Evolutionary conservation across 805 yeast genomes (phyloP), one percentile per base, ranked within the genome.

Genomic region (Teunomyces aglyptinius): DNA sequence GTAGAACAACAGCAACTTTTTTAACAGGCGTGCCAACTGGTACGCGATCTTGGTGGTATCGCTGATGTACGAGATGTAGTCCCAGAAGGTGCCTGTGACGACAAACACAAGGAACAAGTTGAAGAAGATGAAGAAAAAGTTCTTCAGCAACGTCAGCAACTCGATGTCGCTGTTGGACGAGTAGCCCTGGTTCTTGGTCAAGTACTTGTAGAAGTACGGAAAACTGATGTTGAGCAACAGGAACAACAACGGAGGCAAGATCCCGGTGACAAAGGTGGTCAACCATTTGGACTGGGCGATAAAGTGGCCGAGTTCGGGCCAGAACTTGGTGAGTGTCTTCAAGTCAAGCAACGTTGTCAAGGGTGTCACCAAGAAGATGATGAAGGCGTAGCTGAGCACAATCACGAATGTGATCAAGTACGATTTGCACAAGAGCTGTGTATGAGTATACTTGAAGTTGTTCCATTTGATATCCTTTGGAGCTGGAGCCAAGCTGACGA

Each of bases 31-130:
- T 5, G 84, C 84, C 48, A 80, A 59, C 45, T 77, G 73, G 46
- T 75, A 78, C 0, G 84, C 84, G 47, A 80, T 77, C 57, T 75
- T 77, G 11, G 83, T 79, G 8, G 85, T 80, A 54, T 80, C 85
- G 20, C 81, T 71, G 16, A 81, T 68, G 43, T 78, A 68, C 0
- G 84, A 78, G 56, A 80, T 72, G 55, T 78, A 81, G 62, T 80
- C 82, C 64, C 83, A 76, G 46, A 79, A 72, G 0, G 85, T 81
- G 42, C 86, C 86, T 8, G 83, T 78, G 49, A 80, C 71, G 12
- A 83, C 78, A 63, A 81, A 81, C 38, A 81, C 84, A 58, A 81
- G 67, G 49, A 81, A 81, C 66, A 81, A 70, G 56, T 80, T 80
- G 64, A 81, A 80, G 54, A 81, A 81, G 22, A 80, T 77, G 63